Conservation (phyloP, 768 basidiomycete species). For the Lactarius hatsudake region DNA sequence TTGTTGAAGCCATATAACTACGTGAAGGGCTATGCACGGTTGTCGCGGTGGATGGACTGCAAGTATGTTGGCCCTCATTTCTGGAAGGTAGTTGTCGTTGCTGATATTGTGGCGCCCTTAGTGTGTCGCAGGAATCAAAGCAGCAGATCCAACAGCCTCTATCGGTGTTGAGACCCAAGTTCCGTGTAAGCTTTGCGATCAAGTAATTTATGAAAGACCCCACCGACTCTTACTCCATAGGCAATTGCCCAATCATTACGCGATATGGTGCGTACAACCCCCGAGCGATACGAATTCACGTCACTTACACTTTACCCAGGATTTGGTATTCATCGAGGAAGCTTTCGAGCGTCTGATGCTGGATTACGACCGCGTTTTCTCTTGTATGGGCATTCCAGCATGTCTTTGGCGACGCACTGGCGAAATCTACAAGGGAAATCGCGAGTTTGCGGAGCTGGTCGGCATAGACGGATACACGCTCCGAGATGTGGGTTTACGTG, state of each 20-base stretch:
- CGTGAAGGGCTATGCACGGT: constrained; percentile 88
- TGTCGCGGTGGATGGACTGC: constrained; percentile 93
- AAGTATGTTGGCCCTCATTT: constrained; percentile 52
- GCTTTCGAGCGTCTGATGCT: constrained; percentile 93
- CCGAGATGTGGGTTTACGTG: constrained; percentile 61
- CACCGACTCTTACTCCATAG: constrained; percentile 35
- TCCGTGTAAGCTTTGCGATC: constrained; percentile 52
- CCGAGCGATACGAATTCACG: background rate
- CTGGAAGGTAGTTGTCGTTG: constrained; percentile 16
- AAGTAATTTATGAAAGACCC: constrained; percentile 6
- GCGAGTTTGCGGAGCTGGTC: constrained; percentile 90
- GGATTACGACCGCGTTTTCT: constrained; percentile 92
- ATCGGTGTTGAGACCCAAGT: constrained; percentile 80
- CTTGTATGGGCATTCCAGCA: constrained; percentile 95
- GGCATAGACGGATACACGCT: constrained; percentile 85
- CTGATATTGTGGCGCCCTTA: constrained; percentile 33
- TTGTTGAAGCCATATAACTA: constrained; percentile 95
- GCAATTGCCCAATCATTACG: constrained; percentile 81
- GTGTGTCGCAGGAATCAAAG: constrained; percentile 87
- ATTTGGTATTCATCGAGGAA: constrained; percentile 97
- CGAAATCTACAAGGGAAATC: constrained; percentile 98
- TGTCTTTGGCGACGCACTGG: constrained; percentile 97
- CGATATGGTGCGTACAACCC: constrained; percentile 56
- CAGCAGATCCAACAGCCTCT: constrained; percentile 90
- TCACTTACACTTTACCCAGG: constrained; percentile 42